These are phyloP conservation scores for Mariannaea sp. DNA, from an alignment of 2,329 filamentous ascomycete species.

Conservation along the genomic window DNA sequence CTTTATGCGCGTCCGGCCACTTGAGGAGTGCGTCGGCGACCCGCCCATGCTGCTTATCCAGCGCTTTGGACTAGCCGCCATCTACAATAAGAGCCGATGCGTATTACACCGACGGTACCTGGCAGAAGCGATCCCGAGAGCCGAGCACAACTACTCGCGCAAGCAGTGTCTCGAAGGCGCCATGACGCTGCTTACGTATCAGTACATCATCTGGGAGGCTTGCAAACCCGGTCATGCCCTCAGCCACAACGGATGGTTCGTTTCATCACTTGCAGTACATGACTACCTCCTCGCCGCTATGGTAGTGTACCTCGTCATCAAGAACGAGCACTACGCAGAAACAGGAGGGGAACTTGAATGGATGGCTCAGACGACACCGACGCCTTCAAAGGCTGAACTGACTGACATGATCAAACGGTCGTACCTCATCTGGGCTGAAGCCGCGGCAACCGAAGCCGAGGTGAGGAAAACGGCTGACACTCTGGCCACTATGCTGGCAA, in stretches of 20 bases:
- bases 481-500: slow-evolving; percentile 51
- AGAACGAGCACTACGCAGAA: slow-evolving; percentile 49
- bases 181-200: slow-evolving; percentile 53
- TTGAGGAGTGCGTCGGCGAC: slow-evolving; percentile 56
- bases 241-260: slow-evolving; percentile 58
- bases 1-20: slow-evolving; percentile 54
- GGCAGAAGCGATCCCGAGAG: slow-evolving; percentile 46
- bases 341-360: slow-evolving; percentile 42
- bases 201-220: slow-evolving; percentile 53
- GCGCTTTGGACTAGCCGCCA: slow-evolving; percentile 55
- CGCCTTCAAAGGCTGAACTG: slow-evolving; percentile 47
- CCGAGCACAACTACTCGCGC: slow-evolving; percentile 58
- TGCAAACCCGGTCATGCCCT: slow-evolving; percentile 59
- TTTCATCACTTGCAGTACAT: slow-evolving; percentile 61
- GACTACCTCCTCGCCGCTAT: slow-evolving; percentile 67
- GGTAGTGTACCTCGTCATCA: slow-evolving; percentile 60
- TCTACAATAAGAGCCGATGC: slow-evolving; percentile 61
- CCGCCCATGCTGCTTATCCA: slow-evolving; percentile 54
- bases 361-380: slow-evolving; percentile 40
- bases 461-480: slow-evolving; percentile 53
- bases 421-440: slow-evolving; percentile 50
- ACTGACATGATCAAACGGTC: slow-evolving; percentile 49
- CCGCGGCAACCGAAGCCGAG: slow-evolving; percentile 46
- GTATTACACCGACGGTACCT: slow-evolving; percentile 61
- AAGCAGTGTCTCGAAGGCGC: slow-evolving; percentile 56